These are phyloP conservation scores for Suillus subalutaceus DNA, from an alignment of 768 basidiomycete genomes.

Conservation along the genomic window DNA sequence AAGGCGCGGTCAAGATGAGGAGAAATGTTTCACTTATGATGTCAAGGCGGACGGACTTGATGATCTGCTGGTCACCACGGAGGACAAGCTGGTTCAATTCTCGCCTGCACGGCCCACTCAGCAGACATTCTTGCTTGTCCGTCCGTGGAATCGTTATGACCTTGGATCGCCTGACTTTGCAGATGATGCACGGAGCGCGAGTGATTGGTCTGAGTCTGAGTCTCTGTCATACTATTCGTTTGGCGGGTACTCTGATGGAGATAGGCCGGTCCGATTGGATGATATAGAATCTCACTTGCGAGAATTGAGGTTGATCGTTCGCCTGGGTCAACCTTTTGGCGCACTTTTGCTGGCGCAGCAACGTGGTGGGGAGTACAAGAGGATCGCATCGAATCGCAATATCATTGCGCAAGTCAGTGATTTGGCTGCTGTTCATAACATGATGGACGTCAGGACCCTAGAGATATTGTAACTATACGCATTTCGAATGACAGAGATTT, in stretches of 20 bases:
- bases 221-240: background rate
- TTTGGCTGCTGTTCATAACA: background rate
- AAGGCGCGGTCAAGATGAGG: background rate
- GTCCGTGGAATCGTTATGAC: background rate
- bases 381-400: background rate
- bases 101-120: background rate
- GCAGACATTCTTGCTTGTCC: background rate
- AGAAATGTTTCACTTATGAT: background rate
- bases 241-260: background rate
- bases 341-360: background rate
- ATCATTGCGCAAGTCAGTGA: background rate
- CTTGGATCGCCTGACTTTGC: background rate
- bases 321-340: background rate
- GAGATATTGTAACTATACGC: background rate
- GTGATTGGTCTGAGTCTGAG: background rate
- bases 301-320: background rate
- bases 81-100: background rate
- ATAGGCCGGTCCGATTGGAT: background rate
- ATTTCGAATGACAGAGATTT: background rate
- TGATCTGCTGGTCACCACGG: background rate
- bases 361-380: background rate
- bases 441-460: background rate
- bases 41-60: background rate
- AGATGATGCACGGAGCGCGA: background rate
- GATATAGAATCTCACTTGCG: background rate